A percentile compares a stretch with the other conserved stretches of the same genome.
Evolutionary conservation across 2,329 filamentous ascomycete genomes (phyloP).

Genomic region (Botrytis byssoidea): DNA sequence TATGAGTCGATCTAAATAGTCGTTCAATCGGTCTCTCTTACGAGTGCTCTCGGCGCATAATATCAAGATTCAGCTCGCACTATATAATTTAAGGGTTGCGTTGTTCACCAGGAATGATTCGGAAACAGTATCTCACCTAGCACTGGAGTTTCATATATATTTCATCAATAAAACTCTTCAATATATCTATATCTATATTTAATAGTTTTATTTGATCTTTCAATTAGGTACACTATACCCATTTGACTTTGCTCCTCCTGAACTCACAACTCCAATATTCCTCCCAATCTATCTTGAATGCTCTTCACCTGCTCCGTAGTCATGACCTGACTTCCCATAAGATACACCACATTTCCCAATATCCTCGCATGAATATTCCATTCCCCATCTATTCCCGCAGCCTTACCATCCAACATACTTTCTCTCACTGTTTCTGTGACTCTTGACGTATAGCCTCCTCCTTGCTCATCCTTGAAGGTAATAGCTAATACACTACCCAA

Average conservation of each 20-base stretch:
- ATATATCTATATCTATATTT: accelerated
- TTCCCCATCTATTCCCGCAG: slow-evolving; percentile 19
- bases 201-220: background rate
- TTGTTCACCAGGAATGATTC: background rate
- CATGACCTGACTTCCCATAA: slow-evolving; percentile 54
- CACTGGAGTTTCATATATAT: background rate
- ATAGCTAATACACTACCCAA: slow-evolving; percentile 75
- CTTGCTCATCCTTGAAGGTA: slow-evolving; percentile 46
- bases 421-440: slow-evolving; percentile 46
- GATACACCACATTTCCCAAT: slow-evolving; percentile 57
- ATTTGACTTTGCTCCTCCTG: background rate
- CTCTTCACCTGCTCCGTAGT: slow-evolving; percentile 31
- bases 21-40: accelerated
- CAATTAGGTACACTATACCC: background rate
- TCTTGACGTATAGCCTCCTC: slow-evolving; percentile 36
- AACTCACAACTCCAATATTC: slow-evolving; percentile 6
- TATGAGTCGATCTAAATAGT: background rate
- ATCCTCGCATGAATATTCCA: slow-evolving; percentile 54
- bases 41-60: no score
- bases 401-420: slow-evolving; percentile 32
- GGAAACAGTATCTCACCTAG: background rate
- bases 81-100: background rate
- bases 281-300: slow-evolving; percentile 28
- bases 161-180: background rate
- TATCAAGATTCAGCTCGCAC: background rate